These are phyloP conservation scores for Endoconidiophora polonica DNA, from an alignment of 2,329 filamentous ascomycete species.

Conservation along the genomic window DNA sequence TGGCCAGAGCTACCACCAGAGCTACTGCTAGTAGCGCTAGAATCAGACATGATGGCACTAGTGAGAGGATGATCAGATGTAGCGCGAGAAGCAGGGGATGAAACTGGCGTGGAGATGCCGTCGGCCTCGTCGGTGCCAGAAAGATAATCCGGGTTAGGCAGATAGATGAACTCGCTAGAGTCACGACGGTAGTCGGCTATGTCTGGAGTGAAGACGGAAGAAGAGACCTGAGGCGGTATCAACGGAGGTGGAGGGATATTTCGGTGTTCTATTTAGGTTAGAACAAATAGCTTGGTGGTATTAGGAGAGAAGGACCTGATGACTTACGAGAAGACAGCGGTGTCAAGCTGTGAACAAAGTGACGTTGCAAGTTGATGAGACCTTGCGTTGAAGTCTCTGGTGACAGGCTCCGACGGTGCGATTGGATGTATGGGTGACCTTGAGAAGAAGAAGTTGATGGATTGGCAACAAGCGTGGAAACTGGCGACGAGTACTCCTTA, in stretches of 20 bases:
- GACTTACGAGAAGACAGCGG: not conserved
- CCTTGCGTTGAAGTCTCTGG: not conserved
- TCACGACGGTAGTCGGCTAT: conserved; percentile 20
- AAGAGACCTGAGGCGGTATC: conserved; percentile 30
- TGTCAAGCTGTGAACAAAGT: not conserved
- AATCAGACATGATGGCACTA: conserved; percentile 13
- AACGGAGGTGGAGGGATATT: conserved; percentile 28
- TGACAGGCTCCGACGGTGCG: conserved; percentile 1
- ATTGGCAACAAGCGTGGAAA: too few relatives aligned
- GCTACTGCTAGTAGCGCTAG: not conserved
- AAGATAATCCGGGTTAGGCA: conserved; percentile 34
- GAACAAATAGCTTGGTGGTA: not conserved
- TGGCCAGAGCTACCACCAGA: conserved; percentile 21
- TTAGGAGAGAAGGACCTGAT: not conserved
- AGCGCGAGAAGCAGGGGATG: not conserved
- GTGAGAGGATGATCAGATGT: conserved; percentile 13
- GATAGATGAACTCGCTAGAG: conserved; percentile 26
- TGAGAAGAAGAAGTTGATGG: not conserved
- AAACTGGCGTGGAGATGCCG: not conserved
- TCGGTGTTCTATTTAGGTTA: not conserved
- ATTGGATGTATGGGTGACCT: not conserved
- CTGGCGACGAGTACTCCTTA: conserved; percentile 1
- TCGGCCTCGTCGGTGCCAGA: conserved; percentile 18
- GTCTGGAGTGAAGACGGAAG: conserved; percentile 24
- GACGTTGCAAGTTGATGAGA: conserved; percentile 4